These are phyloP conservation scores for Tubosaeta brunneosetosa DNA, from an alignment of 768 basidiomycete species.

Conservation along the genomic window DNA sequence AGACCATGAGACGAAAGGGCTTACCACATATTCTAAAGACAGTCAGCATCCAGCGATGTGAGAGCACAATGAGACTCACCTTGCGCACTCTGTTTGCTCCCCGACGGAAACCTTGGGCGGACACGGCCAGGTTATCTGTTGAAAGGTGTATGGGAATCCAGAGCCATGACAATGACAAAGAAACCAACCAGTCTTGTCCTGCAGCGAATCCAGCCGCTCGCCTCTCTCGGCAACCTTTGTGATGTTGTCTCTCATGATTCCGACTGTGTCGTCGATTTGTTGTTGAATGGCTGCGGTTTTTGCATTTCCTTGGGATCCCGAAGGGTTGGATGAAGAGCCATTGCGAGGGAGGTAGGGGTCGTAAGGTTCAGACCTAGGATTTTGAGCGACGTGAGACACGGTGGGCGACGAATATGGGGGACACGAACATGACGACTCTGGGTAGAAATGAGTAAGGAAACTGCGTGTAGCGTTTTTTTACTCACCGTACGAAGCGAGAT, in stretches of 20 bases:
- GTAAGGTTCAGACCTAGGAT: constrained; percentile 89
- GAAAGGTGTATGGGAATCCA: background rate
- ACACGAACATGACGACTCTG: constrained; percentile 27
- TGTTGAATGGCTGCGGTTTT: constrained; percentile 94
- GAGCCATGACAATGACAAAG: background rate
- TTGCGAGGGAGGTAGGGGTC: constrained; percentile 95
- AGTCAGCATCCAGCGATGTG: constrained; percentile 6
- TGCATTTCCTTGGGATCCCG: constrained; percentile 49
- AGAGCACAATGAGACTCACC: constrained; percentile 38
- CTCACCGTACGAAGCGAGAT: constrained; percentile 21
- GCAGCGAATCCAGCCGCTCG: constrained; percentile 87
- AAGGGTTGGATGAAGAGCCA: constrained; percentile 56
- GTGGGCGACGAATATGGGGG: background rate
- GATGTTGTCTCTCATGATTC: constrained; percentile 98
- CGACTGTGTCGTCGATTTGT: constrained; percentile 97
- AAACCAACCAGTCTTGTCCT: constrained; percentile 93
- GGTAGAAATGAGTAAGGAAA: background rate
- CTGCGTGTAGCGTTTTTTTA: constrained; percentile 3
- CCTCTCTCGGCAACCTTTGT: constrained; percentile 93
- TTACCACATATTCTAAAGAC: constrained; percentile 82
- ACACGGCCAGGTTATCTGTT: constrained; percentile 91
- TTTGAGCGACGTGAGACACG: constrained; percentile 5
- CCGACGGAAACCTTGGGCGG: constrained; percentile 97
- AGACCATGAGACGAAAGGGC: constrained; percentile 25
- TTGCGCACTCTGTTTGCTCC: constrained; percentile 98